phyloP scores from a whole-genome alignment of 2,329 filamentous ascomycete species.

The Epichloe hybrida region DNA sequence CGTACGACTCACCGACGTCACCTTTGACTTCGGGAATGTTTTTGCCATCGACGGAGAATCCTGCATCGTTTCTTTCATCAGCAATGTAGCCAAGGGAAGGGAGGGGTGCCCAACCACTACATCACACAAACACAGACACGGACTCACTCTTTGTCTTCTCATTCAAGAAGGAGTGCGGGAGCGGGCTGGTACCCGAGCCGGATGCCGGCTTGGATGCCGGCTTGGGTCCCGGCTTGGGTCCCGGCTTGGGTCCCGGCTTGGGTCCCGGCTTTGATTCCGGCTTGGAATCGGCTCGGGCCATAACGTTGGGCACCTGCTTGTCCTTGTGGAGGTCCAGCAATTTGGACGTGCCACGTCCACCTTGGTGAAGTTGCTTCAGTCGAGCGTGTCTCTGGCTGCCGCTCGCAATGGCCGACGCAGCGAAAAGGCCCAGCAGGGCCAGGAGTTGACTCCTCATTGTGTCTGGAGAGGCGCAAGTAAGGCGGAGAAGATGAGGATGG shows the following conservation, averaged over 20 bases:
- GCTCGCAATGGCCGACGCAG: background rate
- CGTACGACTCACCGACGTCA: conserved; percentile 46
- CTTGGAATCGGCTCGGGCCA: background rate
- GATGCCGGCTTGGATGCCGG: too few relatives aligned
- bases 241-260: too few relatives aligned
- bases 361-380: background rate
- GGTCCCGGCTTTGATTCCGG: too few relatives aligned
- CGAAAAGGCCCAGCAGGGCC: conserved; percentile 2
- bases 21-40: conserved; percentile 51
- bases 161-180: conserved; percentile 5
- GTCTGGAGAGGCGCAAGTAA: background rate
- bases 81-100: too few relatives aligned
- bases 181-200: background rate
- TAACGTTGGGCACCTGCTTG: background rate
- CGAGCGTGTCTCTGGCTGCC: background rate
- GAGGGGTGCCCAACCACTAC: too few relatives aligned
- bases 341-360: background rate
- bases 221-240: too few relatives aligned
- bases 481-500: background rate
- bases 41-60: conserved; percentile 46
- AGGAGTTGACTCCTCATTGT: conserved; percentile 1
- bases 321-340: background rate
- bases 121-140: too few relatives aligned
- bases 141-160: conserved; percentile 10
- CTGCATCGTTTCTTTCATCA: conserved; percentile 15